phyloP scores from a whole-genome alignment of 1,284 basidiomycete species.

The Microstroma glucosiphilum region DNA sequence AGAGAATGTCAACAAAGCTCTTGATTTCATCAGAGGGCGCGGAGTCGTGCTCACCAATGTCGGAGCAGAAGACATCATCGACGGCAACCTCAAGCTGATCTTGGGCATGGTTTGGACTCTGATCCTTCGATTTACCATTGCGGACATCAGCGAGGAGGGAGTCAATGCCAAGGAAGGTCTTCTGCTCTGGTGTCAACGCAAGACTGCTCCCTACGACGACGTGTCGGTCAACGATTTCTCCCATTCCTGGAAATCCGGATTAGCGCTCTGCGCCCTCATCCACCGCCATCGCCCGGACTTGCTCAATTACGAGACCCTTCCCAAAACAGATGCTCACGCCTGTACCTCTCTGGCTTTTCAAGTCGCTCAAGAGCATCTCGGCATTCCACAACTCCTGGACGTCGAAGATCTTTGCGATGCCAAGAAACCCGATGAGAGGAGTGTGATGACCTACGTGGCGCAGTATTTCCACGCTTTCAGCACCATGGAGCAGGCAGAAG shows the following conservation, averaged over 20 bases:
- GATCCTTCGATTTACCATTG: constrained; percentile 81
- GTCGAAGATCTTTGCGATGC: constrained; percentile 93
- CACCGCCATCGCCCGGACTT: constrained; percentile 94
- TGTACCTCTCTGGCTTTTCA: constrained; percentile 28
- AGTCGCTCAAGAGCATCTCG: constrained; percentile 24
- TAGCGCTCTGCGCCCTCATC: constrained; percentile 91
- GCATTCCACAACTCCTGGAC: constrained; percentile 76
- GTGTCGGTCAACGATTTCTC: constrained; percentile 92
- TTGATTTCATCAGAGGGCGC: constrained; percentile 88
- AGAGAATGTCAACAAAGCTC: constrained; percentile 92
- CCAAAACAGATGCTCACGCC: constrained; percentile 57
- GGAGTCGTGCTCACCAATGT: constrained; percentile 97
- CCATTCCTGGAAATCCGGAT: constrained; percentile 82
- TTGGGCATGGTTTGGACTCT: constrained; percentile 99
- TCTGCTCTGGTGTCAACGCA: constrained; percentile 93
- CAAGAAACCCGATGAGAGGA: constrained; percentile 80
- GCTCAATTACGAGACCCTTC: constrained; percentile 73
- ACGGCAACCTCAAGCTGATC: constrained; percentile 93
- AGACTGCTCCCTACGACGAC: constrained; percentile 82
- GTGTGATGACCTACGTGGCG: constrained; percentile 91
- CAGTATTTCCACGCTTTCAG: constrained; percentile 98
- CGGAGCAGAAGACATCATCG: constrained; percentile 94
- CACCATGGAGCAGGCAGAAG: constrained; percentile 91
- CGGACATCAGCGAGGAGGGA: constrained; percentile 96
- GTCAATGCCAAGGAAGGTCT: constrained; percentile 90